These are phyloP conservation scores for Candida chilensis DNA, from an alignment of 805 yeast genomes.

Conservation along the genomic window DNA sequence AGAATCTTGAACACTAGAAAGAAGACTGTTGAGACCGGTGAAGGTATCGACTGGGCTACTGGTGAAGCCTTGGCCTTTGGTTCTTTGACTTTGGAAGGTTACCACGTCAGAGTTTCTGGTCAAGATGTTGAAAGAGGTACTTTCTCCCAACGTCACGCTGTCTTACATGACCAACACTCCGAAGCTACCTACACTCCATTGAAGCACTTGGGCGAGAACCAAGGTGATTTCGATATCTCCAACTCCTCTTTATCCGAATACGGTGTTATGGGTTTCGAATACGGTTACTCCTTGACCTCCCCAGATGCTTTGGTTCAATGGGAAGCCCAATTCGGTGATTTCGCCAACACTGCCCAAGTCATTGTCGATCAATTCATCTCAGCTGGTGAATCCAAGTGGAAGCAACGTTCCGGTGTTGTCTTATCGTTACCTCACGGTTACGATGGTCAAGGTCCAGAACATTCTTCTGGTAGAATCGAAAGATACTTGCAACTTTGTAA, in stretches of 20 bases:
- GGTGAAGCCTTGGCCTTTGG: constrained; percentile 99
- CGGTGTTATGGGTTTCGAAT: constrained; percentile 99
- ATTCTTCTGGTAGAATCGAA: constrained; percentile 95
- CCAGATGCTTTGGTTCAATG: constrained; percentile 96
- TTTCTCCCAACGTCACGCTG: constrained; percentile 98
- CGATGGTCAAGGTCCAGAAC: constrained; percentile 99
- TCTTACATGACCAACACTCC: constrained; percentile 88
- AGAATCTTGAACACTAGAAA: constrained; percentile 85
- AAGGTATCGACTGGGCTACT: constrained; percentile 97
- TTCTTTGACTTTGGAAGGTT: constrained; percentile 84
- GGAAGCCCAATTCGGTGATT: constrained; percentile 99
- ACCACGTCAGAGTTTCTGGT: constrained; percentile 95
- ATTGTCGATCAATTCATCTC: constrained; percentile 94
- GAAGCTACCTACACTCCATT: constrained; percentile 83
- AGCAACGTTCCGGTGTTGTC: constrained; percentile 95
- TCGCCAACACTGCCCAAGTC: constrained; percentile 98
- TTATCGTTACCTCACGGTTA: constrained; percentile 97
- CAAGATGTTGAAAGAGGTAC: constrained; percentile 99
- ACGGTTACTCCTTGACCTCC: constrained; percentile 95
- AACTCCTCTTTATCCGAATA: constrained; percentile 97
- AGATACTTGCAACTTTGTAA: constrained; percentile 92
- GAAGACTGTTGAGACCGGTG: constrained; percentile 81
- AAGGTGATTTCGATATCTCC: constrained; percentile 79
- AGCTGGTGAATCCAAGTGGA: constrained; percentile 97
- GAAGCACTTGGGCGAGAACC: constrained; percentile 67